Evolutionary conservation across 495 filamentous ascomycete genomes (phyloP).

Genomic region (Pseudevernia furfuracea): DNA sequence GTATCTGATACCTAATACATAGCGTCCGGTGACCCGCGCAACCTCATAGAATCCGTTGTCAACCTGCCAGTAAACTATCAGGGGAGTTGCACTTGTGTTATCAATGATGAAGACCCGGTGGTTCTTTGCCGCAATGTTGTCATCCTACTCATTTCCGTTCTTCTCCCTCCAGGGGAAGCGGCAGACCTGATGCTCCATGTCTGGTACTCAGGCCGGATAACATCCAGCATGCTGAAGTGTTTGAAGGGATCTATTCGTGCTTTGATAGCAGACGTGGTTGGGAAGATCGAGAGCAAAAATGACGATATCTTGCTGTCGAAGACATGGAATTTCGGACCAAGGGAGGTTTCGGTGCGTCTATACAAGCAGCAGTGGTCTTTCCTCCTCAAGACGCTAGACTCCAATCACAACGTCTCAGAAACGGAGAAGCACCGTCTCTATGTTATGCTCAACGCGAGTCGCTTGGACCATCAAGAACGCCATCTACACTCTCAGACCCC

Average conservation of each 20-base stretch:
- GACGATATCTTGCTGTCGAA: not conserved
- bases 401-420: not conserved
- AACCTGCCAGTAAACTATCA: too few species aligned
- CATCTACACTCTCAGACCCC: too few species aligned
- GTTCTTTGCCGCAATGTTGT: not conserved
- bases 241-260: not conserved
- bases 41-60: too few species aligned
- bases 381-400: not conserved
- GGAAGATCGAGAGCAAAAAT: not conserved
- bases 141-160: not conserved
- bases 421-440: not conserved
- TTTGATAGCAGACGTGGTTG: not conserved
- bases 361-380: not conserved
- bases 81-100: too few species aligned
- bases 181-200: not conserved
- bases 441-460: not conserved
- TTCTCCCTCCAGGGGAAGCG: not conserved
- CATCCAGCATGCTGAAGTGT: not conserved
- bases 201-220: not conserved
- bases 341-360: not conserved
- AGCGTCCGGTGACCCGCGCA: too few species aligned
- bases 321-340: not conserved
- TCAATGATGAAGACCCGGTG: not conserved
- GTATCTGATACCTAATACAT: too few species aligned
- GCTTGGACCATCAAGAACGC: too few species aligned